phyloP scores from a whole-genome alignment of 306 rosid genomes.

The Heteromeles arbutifolia region DNA sequence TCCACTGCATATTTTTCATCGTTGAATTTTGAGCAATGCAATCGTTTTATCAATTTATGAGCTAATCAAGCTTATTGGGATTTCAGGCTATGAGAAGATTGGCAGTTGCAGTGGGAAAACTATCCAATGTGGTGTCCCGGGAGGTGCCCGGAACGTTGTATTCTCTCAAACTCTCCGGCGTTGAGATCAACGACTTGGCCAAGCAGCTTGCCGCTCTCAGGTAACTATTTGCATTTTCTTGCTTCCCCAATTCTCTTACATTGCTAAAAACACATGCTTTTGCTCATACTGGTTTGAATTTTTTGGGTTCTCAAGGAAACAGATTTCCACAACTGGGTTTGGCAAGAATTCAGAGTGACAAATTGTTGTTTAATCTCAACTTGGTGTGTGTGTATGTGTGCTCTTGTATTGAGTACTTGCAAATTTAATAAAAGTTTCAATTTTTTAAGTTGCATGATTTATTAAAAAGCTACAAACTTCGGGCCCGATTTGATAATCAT shows the following conservation, averaged over 20 bases:
- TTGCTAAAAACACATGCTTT: neutral
- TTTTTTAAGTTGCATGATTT: neutral
- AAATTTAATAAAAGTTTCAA: neutral
- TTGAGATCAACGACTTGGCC: conserved; percentile 46
- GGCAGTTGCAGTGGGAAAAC: conserved; percentile 33
- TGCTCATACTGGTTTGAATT: neutral
- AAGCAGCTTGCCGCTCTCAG: conserved; percentile 39
- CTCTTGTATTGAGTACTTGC: neutral
- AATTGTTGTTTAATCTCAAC: neutral
- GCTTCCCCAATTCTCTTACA: neutral
- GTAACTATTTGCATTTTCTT: neutral
- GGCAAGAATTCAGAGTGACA: conserved; percentile 4
- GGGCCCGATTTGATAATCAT: too few species aligned
- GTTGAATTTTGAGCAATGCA: neutral
- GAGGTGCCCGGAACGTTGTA: conserved; percentile 46
- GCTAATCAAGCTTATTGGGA: neutral
- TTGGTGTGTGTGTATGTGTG: neutral
- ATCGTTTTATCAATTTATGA: neutral
- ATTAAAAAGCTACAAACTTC: neutral
- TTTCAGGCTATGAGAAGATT: conserved; percentile 46
- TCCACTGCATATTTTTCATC: neutral
- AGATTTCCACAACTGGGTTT: conserved; percentile 11
- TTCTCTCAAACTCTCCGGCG: conserved; percentile 50
- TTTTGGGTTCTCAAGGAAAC: conserved; percentile 28
- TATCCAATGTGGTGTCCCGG: conserved; percentile 36